Percentiles rank a stretch among this genome's conserved stretches.
Conservation (phyloP, 2,329 filamentous ascomycete species). For the Sporothrix pallida region DNA sequence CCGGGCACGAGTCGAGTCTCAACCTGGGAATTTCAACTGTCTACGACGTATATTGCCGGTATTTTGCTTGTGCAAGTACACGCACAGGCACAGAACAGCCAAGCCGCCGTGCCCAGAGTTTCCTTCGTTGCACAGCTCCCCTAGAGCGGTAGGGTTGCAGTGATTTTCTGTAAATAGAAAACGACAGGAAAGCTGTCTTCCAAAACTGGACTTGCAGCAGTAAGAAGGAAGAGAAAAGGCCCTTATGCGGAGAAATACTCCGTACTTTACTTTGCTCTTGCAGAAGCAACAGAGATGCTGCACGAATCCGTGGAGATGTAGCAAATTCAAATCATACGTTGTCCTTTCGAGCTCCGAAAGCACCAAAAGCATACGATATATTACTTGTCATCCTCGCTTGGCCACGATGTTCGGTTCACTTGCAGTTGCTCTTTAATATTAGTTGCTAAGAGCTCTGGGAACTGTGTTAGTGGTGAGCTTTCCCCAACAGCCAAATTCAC, state of each 20-base stretch:
- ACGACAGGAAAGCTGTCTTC: neutral
- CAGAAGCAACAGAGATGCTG: neutral
- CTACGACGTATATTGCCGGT: too few relatives aligned
- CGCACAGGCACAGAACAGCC: neutral
- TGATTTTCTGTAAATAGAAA: conserved; percentile 1
- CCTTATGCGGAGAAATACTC: conserved; percentile 25
- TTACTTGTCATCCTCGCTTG: conserved; percentile 12
- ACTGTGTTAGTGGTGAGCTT: neutral
- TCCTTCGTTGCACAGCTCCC: neutral
- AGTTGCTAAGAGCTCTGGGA: neutral
- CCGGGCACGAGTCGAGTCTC: neutral
- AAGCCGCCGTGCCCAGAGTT: conserved; percentile 15
- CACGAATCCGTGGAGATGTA: too few relatives aligned
- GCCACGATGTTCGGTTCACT: neutral
- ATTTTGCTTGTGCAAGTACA: neutral
- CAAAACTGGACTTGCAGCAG: neutral
- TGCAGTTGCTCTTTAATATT: neutral
- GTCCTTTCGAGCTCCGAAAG: neutral
- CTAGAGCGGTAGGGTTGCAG: neutral
- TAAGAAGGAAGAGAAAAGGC: neutral
- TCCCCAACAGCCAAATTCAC: neutral
- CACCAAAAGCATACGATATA: neutral
- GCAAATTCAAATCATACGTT: neutral
- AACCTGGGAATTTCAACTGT: conserved; percentile 7
- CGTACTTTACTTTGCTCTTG: neutral